Evolutionary conservation across 345 rosid genomes (phyloP).

Genomic region (Arabis alpina): DNA sequence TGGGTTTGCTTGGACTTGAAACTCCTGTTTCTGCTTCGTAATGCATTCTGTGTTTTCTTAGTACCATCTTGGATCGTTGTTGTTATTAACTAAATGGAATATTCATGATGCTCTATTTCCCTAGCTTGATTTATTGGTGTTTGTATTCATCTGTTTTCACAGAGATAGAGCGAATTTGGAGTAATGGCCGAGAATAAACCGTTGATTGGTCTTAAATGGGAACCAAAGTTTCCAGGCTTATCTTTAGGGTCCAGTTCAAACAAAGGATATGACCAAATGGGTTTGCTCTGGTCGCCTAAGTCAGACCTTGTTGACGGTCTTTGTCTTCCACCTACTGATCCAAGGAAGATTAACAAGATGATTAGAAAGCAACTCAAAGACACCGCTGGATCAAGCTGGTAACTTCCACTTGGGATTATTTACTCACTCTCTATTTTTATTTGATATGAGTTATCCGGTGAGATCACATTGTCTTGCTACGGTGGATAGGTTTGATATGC

Average conservation of each 20-base stretch:
- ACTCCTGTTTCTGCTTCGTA: no score
- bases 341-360: constrained; percentile 69
- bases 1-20: no score
- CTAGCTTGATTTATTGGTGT: no score
- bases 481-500: constrained; percentile 85
- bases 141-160: no score
- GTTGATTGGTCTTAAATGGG: constrained; percentile 81
- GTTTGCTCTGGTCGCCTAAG: constrained; percentile 64
- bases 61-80: no score
- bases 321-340: constrained; percentile 74
- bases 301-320: constrained; percentile 80
- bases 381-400: constrained; percentile 75
- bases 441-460: neutral
- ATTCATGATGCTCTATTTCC: no score
- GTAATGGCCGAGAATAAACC: constrained; percentile 64
- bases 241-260: constrained; percentile 25
- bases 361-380: constrained; percentile 72
- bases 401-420: constrained; percentile 2
- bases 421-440: neutral
- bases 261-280: constrained; percentile 37
- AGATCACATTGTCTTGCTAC: constrained; percentile 5
- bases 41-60: no score
- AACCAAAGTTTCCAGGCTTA: constrained; percentile 66
- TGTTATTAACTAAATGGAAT: no score
- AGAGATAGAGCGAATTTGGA: constrained; percentile 12